Conservation (phyloP, 306 rosid genomes). For the Pueraria montana region DNA sequence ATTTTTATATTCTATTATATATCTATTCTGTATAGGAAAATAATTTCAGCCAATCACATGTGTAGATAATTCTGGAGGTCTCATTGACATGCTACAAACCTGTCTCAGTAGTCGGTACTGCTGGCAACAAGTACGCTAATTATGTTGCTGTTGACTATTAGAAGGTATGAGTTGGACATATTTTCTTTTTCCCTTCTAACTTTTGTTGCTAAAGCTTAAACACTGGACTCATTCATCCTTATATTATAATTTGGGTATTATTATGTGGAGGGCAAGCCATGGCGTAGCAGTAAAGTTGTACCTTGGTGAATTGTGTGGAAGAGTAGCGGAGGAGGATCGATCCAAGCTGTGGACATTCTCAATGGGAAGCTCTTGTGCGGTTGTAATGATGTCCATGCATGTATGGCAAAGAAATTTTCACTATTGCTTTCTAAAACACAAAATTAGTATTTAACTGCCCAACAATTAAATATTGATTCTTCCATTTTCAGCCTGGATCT, state of each 20-base stretch:
- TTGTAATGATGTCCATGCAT: slow-evolving; percentile 70
- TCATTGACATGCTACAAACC: too few relatives aligned
- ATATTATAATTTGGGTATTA: not conserved
- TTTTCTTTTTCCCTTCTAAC: not conserved
- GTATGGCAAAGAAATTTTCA: slow-evolving; percentile 53
- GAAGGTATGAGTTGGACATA: slow-evolving; percentile 52
- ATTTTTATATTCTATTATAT: too few relatives aligned
- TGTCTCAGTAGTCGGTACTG: slow-evolving; percentile 8
- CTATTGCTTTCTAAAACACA: not conserved
- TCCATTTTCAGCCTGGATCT: slow-evolving; percentile 61
- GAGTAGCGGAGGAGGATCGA: slow-evolving; percentile 78
- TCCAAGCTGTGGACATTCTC: slow-evolving; percentile 80
- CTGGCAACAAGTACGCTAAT: slow-evolving; percentile 11
- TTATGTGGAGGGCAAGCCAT: too few relatives aligned
- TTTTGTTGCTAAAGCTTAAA: not conserved
- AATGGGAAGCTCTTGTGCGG: slow-evolving; percentile 73
- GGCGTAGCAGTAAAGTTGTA: too few relatives aligned
- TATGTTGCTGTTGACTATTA: slow-evolving; percentile 74
- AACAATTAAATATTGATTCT: too few relatives aligned
- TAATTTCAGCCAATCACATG: slow-evolving; percentile 56
- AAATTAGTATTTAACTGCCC: not conserved
- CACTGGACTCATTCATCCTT: not conserved
- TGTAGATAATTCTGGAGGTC: slow-evolving; percentile 53
- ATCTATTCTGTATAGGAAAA: too few relatives aligned
- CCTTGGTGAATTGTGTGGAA: slow-evolving; percentile 68